A percentile compares a stretch with the other conserved stretches of the same genome.
Evolutionary conservation across 176 grass and related monocot genomes (phyloP).

Genomic region (Musa itinerans): DNA sequence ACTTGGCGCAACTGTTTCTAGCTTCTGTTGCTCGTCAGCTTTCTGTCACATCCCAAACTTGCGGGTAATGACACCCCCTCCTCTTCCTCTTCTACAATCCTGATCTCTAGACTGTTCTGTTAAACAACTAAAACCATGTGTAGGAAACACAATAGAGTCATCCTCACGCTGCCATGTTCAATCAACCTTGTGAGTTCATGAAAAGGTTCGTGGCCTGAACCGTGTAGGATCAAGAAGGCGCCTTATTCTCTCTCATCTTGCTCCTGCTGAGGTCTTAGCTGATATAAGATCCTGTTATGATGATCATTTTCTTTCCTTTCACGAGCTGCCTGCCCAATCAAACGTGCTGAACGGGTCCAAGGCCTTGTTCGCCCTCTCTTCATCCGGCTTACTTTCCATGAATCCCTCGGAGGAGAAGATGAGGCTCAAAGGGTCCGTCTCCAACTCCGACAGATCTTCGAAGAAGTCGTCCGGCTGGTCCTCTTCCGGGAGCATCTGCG

Average conservation of each 20-base stretch:
- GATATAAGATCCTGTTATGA: conserved; percentile 37
- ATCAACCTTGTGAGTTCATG: not conserved
- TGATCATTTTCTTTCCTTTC: conserved; percentile 9
- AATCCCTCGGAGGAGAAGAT: conserved; percentile 72
- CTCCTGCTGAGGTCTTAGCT: not conserved
- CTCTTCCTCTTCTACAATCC: not conserved
- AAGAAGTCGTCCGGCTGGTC: conserved; percentile 75
- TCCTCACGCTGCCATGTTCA: conserved; percentile 3
- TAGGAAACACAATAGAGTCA: too few relatives aligned
- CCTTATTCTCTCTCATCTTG: too few relatives aligned
- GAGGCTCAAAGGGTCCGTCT: conserved; percentile 67
- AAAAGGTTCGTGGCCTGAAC: conserved; percentile 37
- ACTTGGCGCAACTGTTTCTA: conserved; percentile 26
- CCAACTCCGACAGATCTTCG: conserved; percentile 66
- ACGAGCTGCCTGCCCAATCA: conserved; percentile 32
- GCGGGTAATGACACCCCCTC: conserved; percentile 12
- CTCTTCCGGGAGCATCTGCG: conserved; percentile 48
- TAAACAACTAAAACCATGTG: too few relatives aligned
- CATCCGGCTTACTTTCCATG: conserved; percentile 46
- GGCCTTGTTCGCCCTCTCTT: conserved; percentile 16
- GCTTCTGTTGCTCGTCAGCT: conserved; percentile 21
- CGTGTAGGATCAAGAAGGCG: too few relatives aligned
- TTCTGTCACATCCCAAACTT: conserved; percentile 51
- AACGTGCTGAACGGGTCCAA: conserved; percentile 16
- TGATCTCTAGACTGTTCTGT: too few relatives aligned